Evolutionary conservation across 768 basidiomycete genomes (phyloP), one percentile per base, ranked within the genome.

Genomic region (Pseudohyphozyma bogoriensis): DNA sequence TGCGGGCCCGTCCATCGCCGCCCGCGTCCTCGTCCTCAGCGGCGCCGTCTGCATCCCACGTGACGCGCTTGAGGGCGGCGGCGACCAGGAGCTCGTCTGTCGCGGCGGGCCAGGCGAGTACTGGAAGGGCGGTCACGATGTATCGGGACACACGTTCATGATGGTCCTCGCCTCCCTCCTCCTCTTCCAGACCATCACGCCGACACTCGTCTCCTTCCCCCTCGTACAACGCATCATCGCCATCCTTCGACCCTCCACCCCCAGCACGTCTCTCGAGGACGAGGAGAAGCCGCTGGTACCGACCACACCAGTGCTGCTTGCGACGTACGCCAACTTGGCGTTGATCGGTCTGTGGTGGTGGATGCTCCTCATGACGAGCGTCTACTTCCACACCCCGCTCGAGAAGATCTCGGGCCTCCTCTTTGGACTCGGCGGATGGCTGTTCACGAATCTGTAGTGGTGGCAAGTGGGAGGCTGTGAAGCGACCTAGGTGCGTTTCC

Each of bases 111-210:
- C 20, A 45, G 62, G 62, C 52, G 58, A 65, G 50, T 76, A 85
- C 32, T 75, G 93, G 64, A 79, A 82, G 55, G 80, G 78, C 44
- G 93, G 93, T 0, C 90, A 95, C 72, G 93, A 97, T 69, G 82
- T 96, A 18, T 92, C 89, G 0, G 93, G 93, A 10, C 93, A 96
- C 71, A 78, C 90, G 33, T 96, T 95, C 76, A 79, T 97, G 62
- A 79, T 96, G 64, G 85, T 85, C 3, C 80, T 93, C 77, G 78
- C 84, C 18, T 76, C 79, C 18, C 76, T 93, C 29, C 86, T 95
- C 72, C 79, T 96, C 44, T 78, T 81, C 12, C 59, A 67, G 26
- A 36, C 53, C 55, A 40, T 64, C 31, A 35, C 46, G 29, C 66
- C 66, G 7, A 52, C 63, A 46, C 54, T 67, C 8, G 57, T 59